phyloP scores from a whole-genome alignment of 352 stramenopile species.

The Peronosclerospora sorghi region DNA sequence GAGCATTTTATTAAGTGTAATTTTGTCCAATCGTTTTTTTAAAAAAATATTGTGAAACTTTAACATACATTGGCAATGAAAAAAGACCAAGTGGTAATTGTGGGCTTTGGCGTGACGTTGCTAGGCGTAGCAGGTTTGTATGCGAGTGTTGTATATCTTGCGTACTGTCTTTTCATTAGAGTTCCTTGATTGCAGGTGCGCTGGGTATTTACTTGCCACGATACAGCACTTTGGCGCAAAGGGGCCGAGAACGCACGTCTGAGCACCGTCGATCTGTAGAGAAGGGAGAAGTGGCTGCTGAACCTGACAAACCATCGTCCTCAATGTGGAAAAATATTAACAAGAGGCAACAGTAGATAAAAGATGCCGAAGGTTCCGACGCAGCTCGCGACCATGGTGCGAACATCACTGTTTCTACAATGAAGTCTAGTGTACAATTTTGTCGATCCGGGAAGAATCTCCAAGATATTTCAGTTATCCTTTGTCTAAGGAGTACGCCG shows the following conservation, averaged over 20 bases:
- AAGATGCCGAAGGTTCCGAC: neutral
- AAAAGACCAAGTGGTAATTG: constrained; percentile 18
- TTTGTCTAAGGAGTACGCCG: neutral
- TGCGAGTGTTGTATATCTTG: neutral
- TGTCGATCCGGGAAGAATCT: neutral
- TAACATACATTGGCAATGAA: constrained; percentile 21
- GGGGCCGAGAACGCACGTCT: constrained; percentile 28
- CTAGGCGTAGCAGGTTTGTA: constrained; percentile 20
- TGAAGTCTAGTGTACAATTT: neutral
- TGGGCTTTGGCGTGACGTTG: constrained; percentile 25
- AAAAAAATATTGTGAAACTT: no score
- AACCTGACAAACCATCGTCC: constrained; percentile 10
- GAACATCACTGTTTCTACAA: neutral
- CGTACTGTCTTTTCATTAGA: neutral
- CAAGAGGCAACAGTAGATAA: constrained; percentile 20
- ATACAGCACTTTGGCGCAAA: constrained; percentile 30
- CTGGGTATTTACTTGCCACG: constrained; percentile 32
- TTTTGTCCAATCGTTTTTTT: no score
- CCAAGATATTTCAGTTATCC: neutral
- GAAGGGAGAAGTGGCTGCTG: constrained; percentile 4
- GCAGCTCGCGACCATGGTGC: neutral
- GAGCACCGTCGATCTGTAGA: constrained; percentile 3
- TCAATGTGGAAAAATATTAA: constrained; percentile 47
- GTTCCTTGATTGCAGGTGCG: constrained; percentile 4
- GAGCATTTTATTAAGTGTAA: no score